These are phyloP conservation scores for Suhomyces vadensis DNA, from an alignment of 805 yeast species.

Conservation along the genomic window DNA sequence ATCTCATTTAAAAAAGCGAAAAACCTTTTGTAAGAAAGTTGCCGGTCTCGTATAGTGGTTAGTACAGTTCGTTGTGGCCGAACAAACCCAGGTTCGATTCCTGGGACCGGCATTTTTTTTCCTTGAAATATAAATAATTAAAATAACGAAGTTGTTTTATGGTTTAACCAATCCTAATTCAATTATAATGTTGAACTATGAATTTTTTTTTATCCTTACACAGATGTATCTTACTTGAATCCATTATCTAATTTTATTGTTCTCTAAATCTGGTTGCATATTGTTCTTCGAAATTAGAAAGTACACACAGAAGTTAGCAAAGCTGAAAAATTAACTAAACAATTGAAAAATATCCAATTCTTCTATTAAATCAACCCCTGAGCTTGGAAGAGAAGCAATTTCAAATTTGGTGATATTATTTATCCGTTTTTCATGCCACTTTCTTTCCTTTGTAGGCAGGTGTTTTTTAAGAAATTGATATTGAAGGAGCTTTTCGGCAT, in stretches of 20 bases:
- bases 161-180: too few relatives aligned
- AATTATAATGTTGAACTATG: too few relatives aligned
- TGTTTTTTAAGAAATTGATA: not conserved
- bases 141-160: too few relatives aligned
- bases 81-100: conserved; percentile 20
- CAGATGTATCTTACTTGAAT: too few relatives aligned
- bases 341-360: not conserved
- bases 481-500: not conserved
- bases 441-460: not conserved
- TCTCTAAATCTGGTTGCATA: too few relatives aligned
- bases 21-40: too few relatives aligned
- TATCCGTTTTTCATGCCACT: not conserved
- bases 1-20: too few relatives aligned
- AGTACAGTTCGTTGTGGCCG: conserved; percentile 22
- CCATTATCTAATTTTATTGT: too few relatives aligned
- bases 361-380: not conserved
- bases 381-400: not conserved
- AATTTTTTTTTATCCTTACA: too few relatives aligned
- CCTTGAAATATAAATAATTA: not conserved
- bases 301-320: too few relatives aligned
- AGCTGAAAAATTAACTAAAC: not conserved
- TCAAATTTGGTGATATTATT: not conserved
- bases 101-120: conserved; percentile 17
- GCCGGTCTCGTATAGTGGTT: conserved; percentile 21
- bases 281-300: too few relatives aligned